Conservation (phyloP, 805 yeast species). For the Brettanomyces nanus region DNA sequence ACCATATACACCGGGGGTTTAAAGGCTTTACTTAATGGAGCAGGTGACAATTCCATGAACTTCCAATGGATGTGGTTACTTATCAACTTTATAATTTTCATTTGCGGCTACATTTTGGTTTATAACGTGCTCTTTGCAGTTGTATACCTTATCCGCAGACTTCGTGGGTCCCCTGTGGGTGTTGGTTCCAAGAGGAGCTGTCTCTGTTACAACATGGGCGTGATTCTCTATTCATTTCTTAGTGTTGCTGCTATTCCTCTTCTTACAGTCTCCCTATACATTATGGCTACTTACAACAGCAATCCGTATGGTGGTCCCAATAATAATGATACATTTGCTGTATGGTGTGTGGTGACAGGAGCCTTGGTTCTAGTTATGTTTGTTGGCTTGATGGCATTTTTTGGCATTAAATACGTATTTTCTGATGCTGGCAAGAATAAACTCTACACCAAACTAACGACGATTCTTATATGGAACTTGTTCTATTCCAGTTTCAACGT, state of each 20-base stretch:
- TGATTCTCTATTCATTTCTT: conserved; percentile 25
- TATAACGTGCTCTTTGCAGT: conserved; percentile 4
- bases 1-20: conserved; percentile 36
- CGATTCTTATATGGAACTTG: conserved; percentile 39
- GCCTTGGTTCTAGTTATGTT: conserved; percentile 26
- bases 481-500: conserved; percentile 38
- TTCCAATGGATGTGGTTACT: conserved; percentile 36
- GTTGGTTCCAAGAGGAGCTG: background rate
- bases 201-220: conserved; percentile 1
- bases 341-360: conserved; percentile 26
- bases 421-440: conserved; percentile 13
- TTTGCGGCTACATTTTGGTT: conserved; percentile 18
- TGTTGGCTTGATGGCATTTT: conserved; percentile 27
- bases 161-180: background rate
- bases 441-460: conserved; percentile 39
- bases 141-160: background rate
- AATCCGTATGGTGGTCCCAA: conserved; percentile 16
- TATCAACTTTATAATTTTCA: conserved; percentile 23
- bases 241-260: conserved; percentile 35
- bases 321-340: conserved; percentile 4
- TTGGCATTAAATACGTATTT: conserved; percentile 27
- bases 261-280: conserved; percentile 29
- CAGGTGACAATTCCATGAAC: conserved; percentile 7
- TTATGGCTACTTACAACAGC: conserved; percentile 10
- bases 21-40: conserved; percentile 27